Evolutionary conservation across 2,329 filamentous ascomycete genomes (phyloP), one percentile per base, ranked within the genome.

Genomic region (Penicillium sp.): DNA sequence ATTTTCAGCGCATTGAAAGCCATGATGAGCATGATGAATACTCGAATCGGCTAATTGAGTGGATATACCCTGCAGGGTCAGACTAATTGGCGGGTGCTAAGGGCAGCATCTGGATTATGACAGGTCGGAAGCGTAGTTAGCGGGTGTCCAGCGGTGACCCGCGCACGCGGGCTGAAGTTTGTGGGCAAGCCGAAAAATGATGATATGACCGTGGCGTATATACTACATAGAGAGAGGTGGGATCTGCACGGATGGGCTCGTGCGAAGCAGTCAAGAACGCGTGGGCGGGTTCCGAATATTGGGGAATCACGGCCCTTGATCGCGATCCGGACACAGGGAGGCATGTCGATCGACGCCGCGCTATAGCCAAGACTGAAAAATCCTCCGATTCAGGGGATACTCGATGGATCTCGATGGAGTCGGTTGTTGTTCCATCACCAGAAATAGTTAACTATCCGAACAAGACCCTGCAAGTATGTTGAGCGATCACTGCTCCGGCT

Each of bases 221-320:
- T n/a, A n/a, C n/a, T n/a, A n/a, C n/a, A n/a, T n/a, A 28, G 37
- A 6, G 42, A 26, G 7, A 31, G 49, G 45, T 43, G 37, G 34
- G 50, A 50, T 54, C 50, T 49, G 49, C 52, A 57, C 45, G 51
- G 41, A 42, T 4, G 39, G 27, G 36, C 28, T 40, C 41, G 24
- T 49, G 44, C 20, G 46, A 51, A 48, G 44, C 28, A 51, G 49
- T 46, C 44, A 54, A 57, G 52, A 54, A 57, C 52, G 49, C 50
- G 52, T 49, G 52, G 42, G 49, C 42, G 16, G 28, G 27, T n/a
- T 44, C 34, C 18, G n/a, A 11, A 40, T 16, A 9, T 27, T 48
- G 22, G 42, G 29, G 52, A 57, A 51, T 53, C 50, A 55, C 22
- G 44, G 35, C 31, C 32, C 18, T 35, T 36, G 44, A 51, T 54